Base-by-base conservation (phyloP, 768 basidiomycete genomes). In the Termitomyces sp. region DNA sequence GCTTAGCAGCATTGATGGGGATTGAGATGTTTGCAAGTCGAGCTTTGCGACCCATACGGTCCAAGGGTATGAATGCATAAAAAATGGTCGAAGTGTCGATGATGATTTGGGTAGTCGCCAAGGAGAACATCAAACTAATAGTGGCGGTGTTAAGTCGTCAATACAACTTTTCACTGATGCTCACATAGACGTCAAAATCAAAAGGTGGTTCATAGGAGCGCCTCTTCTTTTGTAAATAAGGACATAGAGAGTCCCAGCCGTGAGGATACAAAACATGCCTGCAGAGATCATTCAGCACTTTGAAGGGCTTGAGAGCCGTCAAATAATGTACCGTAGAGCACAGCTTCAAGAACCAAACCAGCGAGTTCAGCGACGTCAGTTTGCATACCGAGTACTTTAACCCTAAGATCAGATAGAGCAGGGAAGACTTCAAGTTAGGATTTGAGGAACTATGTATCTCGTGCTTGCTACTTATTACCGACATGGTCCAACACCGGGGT, bases 1-100 rank as follows among this genome's bases (percentile, higher is more conserved):
- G 42, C 49, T 61, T 61, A 28, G 60, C 45, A 9, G 46, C 54
- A 61, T 57, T 61, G 12, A 54, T 40, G 9, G 51, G 58, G 33
- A 54, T 60, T 7, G 58, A 58, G 18, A 58, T 49, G 13, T 58
- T 50, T 50, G 57, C 57, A 5, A 58, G 35, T 15, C 38, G 0
- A 32, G 39, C 54, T 42, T 55, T 28, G 6, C 54, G 54, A 4
- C 1, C 15, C 15, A 39, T 22, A 13, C 54, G 24, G 9, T 40
- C 22, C 38, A 55, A 38, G 32, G 54, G 28, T 22, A 55, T 39
- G 28, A 55, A 55, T 9, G 39, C 54, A 24, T 55, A 22, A 22
- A 55, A 55, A 7, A 55, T 55, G 12, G 12, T 42, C 7, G 22
- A 4, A 0, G 54, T 55, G 54, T 40, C 54, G 22, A 55, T 55